Evolutionary conservation across 1,284 basidiomycete species (phyloP).

Genomic region (Filobasidium uniguttulatum): DNA sequence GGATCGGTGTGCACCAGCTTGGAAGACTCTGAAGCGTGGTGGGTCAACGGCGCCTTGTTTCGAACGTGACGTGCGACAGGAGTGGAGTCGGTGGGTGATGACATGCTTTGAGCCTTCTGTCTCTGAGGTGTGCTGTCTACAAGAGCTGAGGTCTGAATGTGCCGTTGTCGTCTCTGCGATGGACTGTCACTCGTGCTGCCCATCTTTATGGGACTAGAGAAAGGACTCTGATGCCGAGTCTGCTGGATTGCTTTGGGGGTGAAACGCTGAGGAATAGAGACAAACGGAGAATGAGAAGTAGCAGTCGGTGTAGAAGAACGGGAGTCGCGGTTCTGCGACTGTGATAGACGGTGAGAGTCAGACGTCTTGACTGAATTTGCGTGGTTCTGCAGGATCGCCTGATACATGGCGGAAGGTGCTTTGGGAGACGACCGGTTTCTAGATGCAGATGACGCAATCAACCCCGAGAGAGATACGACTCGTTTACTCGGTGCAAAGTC

Average conservation of each 20-base stretch:
- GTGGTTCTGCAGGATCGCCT: slow-evolving; percentile 10
- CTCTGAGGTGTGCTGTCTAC: too few relatives aligned
- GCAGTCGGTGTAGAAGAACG: slow-evolving; percentile 1
- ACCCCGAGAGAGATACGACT: slow-evolving; percentile 7
- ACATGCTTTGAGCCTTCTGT: too few relatives aligned
- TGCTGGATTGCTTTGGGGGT: background rate
- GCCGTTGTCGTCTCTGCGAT: too few relatives aligned
- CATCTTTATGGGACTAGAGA: background rate
- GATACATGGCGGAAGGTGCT: slow-evolving; percentile 7
- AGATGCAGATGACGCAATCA: slow-evolving; percentile 7
- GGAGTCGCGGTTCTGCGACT: background rate
- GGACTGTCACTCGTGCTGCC: too few relatives aligned
- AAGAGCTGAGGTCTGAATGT: too few relatives aligned
- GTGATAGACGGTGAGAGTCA: background rate
- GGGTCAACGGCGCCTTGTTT: too few relatives aligned
- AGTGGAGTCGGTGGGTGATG: too few relatives aligned
- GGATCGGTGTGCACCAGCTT: too few relatives aligned
- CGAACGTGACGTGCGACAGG: too few relatives aligned
- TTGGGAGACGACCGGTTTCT: slow-evolving; percentile 4
- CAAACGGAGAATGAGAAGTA: background rate
- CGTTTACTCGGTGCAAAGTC: background rate
- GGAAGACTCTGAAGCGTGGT: too few relatives aligned
- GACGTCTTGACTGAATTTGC: background rate
- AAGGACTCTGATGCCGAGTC: background rate
- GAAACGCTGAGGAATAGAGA: background rate